Evolutionary conservation across 441 rosid species (phyloP).

Genomic region (Populus hybrid): DNA sequence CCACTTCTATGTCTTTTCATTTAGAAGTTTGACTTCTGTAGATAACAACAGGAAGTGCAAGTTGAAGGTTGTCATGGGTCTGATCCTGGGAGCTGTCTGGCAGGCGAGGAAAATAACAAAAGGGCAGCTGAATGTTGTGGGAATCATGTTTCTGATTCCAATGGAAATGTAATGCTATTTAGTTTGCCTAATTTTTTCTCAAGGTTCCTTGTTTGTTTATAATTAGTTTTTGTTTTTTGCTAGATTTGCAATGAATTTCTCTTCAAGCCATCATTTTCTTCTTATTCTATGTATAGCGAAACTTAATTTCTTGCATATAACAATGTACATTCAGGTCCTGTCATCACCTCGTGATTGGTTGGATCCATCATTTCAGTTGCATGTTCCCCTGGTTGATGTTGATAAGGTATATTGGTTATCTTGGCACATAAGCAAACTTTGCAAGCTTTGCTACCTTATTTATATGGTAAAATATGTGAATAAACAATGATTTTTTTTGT

Average conservation of each 20-base stretch:
- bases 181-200: constrained; percentile 15
- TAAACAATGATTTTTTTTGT: neutral
- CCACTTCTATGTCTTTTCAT: constrained; percentile 29
- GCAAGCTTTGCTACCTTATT: neutral
- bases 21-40: constrained; percentile 47
- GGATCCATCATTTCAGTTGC: constrained; percentile 67
- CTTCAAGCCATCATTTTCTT: neutral
- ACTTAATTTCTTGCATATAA: constrained; percentile 14
- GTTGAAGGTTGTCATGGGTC: constrained; percentile 37
- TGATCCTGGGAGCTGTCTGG: constrained; percentile 27
- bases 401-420: constrained; percentile 55
- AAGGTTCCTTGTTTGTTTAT: neutral
- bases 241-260: neutral
- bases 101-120: constrained; percentile 27
- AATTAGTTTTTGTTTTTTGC: neutral
- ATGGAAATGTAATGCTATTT: constrained; percentile 55
- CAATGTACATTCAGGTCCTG: constrained; percentile 43
- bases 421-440: constrained; percentile 8
- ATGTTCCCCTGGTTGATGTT: constrained; percentile 94
- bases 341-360: constrained; percentile 55
- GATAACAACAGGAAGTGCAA: constrained; percentile 58
- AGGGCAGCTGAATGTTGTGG: constrained; percentile 30
- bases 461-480: neutral
- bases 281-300: neutral
- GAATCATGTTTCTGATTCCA: constrained; percentile 34